Base-by-base conservation (phyloP, 305 asterid genomes). In the Solanum hybrid region DNA sequence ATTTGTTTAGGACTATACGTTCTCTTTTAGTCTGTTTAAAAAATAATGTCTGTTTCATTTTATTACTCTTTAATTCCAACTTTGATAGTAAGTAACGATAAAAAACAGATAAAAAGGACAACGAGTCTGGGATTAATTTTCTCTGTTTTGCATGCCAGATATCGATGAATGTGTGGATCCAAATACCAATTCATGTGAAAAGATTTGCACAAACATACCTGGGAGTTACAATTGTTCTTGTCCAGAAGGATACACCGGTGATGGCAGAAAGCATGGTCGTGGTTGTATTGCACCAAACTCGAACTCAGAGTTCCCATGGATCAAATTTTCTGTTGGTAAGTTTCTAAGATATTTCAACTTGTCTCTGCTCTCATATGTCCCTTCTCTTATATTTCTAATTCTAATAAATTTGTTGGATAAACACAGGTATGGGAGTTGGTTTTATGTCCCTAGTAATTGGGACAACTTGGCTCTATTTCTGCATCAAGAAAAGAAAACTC, bases 381-480 rank as follows among this genome's bases (percentile, higher is more conserved):
- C 12, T 80, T 80, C 86, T 40, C 66, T 79, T 13, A 40, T 22
- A 40, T 37, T 79, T 79, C 86, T 79, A n/a, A n/a, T 79, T 79
- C 6, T 22, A n/a, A 79, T 81, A 40, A 26, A 7, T 27, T 29
- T 1, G 24, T 46, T 17, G 0, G 14, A 17, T 6, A 20, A n/a
- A 32, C 91, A 91, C 94, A 96, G 99, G 99, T 7, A 60, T 90
- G 27, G 95, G 97, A 31, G 92, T 96, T 69, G 96, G 98, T 84
- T 90, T 95, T 46, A 73, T 96, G 77, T 88, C 94, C 27, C 14
- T 95, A 16, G 77, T 95, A 0, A 88, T 94, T 32, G 95, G 91
- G 32, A 90, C 89, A 38, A 91, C 95, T 1, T 94, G 93, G 96
- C 35, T 95, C 17, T 96, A 95, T 88, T 94, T 96, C 31, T 90